Base-by-base conservation (phyloP, 2,329 filamentous ascomycete genomes). In the Phoma sp. region DNA sequence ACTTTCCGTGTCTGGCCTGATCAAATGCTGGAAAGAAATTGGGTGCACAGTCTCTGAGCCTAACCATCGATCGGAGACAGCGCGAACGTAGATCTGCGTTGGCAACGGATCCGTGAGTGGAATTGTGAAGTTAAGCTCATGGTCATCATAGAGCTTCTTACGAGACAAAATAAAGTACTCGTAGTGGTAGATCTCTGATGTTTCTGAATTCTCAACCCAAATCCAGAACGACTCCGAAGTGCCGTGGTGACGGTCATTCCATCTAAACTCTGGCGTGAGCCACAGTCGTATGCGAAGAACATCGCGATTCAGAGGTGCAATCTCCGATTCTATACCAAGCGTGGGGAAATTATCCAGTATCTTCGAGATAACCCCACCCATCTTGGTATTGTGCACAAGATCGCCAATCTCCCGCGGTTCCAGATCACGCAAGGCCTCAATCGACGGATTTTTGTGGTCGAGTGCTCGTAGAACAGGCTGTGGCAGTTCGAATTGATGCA, bases 131-230 rank as follows among this genome's bases (percentile, higher is more conserved):
- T 95, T 96, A 42, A 99, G 84, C 75, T 99, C 95, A 65, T 99
- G 95, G n/a, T 95, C 90, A 71, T 98, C 93, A 62, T 96, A 86
- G 2, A 99, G 82, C 80, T 96, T 97, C 75, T 86, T 90, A 59
- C 92, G 84, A 58, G 87, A 96, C 5, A 99, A 82, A 52, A 99
- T 95, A 77, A 99, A 98, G 75, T 89, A 97, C 72, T 99, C 95
- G 61, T 98, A 91, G 67, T 99, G 95, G 67, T 96, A 98, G 36
- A 99, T 98, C 74, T 98, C 93, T 0, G 91, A 93, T 0, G 93
- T 97, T 66, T 98, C 95, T 0, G 93, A 97, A 71, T 98, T 96
- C 74, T 99, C 95, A 3, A 99, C 93, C 96, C 95, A 99, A 53
- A 99, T 89, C 84, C 96, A 99, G 77, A 96, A 99, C 4, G 93